Percentiles rank a stretch among this genome's conserved stretches.
phyloP scores from a whole-genome alignment of 2,329 filamentous ascomycete species.

The Calonectria pteridis region DNA sequence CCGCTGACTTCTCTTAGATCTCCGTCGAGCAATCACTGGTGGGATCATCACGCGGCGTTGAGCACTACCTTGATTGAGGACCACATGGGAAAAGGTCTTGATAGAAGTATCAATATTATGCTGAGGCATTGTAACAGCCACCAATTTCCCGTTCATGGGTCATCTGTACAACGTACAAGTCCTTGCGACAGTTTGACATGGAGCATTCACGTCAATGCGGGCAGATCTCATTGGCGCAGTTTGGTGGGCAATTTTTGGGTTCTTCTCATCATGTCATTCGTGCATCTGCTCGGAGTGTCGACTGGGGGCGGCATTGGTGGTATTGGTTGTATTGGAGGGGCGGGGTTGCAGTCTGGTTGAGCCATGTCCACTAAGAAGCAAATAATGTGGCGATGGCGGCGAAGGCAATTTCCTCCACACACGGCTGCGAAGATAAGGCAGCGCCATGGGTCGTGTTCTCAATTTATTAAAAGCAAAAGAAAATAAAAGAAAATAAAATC shows the following conservation, averaged over 20 bases:
- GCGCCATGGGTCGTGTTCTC: no score
- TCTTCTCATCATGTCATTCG: neutral
- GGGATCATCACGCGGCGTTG: neutral
- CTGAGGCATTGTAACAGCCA: neutral
- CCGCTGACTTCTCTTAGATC: neutral
- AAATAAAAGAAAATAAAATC: no score
- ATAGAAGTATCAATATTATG: neutral
- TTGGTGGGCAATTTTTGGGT: neutral
- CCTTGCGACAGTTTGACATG: neutral
- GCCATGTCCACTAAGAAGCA: neutral
- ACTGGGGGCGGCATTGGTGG: neutral
- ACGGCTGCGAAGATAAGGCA: neutral
- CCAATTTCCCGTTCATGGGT: neutral
- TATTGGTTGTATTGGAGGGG: neutral
- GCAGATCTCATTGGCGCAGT: neutral
- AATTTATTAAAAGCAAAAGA: no score
- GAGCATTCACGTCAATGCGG: neutral
- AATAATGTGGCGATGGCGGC: neutral
- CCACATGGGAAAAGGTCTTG: neutral
- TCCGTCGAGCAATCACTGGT: neutral
- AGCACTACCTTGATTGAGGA: neutral
- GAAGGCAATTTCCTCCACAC: neutral
- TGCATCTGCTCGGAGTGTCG: neutral
- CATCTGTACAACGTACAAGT: neutral
- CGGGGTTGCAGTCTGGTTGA: neutral